Conservation (phyloP, 2,329 filamentous ascomycete genomes). For the Scorias spongiosa region DNA sequence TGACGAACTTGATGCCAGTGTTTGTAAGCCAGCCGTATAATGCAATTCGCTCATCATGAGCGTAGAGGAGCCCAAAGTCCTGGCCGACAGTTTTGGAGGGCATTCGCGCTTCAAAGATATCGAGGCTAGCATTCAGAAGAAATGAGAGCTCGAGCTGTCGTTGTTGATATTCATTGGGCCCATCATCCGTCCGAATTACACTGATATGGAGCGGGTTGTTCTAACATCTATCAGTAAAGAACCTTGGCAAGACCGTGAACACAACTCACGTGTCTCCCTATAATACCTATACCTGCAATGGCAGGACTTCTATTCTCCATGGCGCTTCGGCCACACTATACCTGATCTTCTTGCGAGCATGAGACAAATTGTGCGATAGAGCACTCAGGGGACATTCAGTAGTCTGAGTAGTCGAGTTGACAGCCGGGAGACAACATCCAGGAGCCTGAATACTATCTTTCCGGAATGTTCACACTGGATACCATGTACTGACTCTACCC, state of each 20-base stretch:
- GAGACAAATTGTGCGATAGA: too few relatives aligned
- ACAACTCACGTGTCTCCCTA: slow-evolving; percentile 68
- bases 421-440: too few relatives aligned
- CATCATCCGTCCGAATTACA: slow-evolving; percentile 48
- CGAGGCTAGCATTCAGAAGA: slow-evolving; percentile 76
- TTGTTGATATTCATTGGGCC: slow-evolving; percentile 23
- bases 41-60: slow-evolving; percentile 80
- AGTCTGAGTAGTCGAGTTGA: too few relatives aligned
- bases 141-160: slow-evolving; percentile 82
- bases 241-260: background rate
- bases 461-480: too few relatives aligned
- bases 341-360: background rate
- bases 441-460: too few relatives aligned
- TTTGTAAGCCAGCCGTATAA: slow-evolving; percentile 96
- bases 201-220: slow-evolving; percentile 93
- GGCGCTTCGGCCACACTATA: slow-evolving; percentile 1
- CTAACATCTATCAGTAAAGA: slow-evolving; percentile 30
- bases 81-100: slow-evolving; percentile 59
- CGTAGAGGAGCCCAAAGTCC: slow-evolving; percentile 82
- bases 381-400: too few relatives aligned
- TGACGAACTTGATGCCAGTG: slow-evolving; percentile 80
- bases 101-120: slow-evolving; percentile 79
- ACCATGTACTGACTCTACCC: too few relatives aligned
- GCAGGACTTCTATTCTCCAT: slow-evolving; percentile 45
- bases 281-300: slow-evolving; percentile 85